Evolutionary conservation across 2,329 filamentous ascomycete species (phyloP), one percentile per base, ranked within the genome.

Genomic region (Atkinsonella hypoxylon): DNA sequence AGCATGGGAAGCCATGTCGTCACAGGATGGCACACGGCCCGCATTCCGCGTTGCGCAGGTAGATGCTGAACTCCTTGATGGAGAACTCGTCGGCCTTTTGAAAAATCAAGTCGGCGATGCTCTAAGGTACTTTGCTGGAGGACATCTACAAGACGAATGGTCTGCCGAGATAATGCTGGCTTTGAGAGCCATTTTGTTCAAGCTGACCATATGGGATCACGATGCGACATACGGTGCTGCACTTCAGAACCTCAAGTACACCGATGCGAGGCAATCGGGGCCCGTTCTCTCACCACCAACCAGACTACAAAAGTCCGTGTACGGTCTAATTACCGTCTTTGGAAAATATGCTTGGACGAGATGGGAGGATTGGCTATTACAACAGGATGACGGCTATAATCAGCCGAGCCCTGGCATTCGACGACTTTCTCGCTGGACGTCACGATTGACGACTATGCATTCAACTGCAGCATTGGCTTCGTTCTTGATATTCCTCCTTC

Each of bases 131-230:
- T 85, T 90, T 57, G 84, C 85, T 45, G 83, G 83, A 57, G 67
- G 77, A 30, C 72, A 90, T 64, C 69, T 95, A 43, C 80, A 85
- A 52, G 89, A 95, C 64, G 87, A 95, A 61, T 96, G 88, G 82
- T 82, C 83, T 13, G 76, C 87, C 48, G 93, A 97, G 69, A 91
- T 97, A 49, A 75, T 85, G 55, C 75, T 96, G 30, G 78, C 74
- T 0, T 74, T 98, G 51, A 78, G 91, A 45, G 81, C 85, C 2
- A 73, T 89, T 3, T 73, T 98, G 8, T 98, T 96, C 75, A 98
- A 98, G 69, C 78, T 98, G 55, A 89, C 87, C 15, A 83, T 98
- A 52, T 98, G 93, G 93, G 90, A 97, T 66, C 88, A 96, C 66
- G 84, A 95, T 65, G 88, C 93, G 39, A 94, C 87, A 5, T 97